phyloP scores from a whole-genome alignment of 2,329 filamentous ascomycete genomes.

The Penicillium capsulatum region DNA sequence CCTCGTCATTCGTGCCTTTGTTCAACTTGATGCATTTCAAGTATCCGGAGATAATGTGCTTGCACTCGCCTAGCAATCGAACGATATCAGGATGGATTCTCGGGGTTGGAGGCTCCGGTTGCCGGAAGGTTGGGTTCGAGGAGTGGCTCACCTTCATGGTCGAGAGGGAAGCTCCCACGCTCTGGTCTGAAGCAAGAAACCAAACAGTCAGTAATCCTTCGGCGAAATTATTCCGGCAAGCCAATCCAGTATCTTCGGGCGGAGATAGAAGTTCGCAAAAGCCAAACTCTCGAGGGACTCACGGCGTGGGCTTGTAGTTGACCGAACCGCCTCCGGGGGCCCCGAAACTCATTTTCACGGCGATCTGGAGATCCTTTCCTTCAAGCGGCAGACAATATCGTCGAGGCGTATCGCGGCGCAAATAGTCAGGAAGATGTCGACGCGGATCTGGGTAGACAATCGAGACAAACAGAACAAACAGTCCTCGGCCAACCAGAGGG shows the following conservation, averaged over 20 bases:
- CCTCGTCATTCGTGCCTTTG: conserved; percentile 77
- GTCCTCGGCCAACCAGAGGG: conserved; percentile 14
- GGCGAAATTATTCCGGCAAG: background rate
- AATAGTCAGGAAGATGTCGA: background rate
- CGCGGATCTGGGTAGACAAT: conserved; percentile 20
- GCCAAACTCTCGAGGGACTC: too few species aligned
- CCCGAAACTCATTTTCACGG: conserved; percentile 56
- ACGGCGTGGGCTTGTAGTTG: conserved; percentile 67
- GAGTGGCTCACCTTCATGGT: conserved; percentile 67
- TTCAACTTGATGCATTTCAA: conserved; percentile 80
- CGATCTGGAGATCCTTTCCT: background rate
- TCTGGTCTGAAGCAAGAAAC: conserved; percentile 62
- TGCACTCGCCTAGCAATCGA: conserved; percentile 72
- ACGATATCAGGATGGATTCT: background rate
- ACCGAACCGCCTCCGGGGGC: conserved; percentile 63
- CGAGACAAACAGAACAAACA: conserved; percentile 21
- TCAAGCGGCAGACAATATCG: background rate
- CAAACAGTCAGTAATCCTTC: conserved; percentile 5
- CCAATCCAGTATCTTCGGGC: background rate
- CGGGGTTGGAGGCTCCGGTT: background rate
- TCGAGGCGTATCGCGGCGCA: background rate
- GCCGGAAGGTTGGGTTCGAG: background rate
- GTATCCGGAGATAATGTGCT: conserved; percentile 78
- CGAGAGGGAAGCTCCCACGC: conserved; percentile 90
- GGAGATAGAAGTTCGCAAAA: conserved; percentile 4